Base-by-base conservation (phyloP, 352 stramenopile genomes). In the Saprolegnia parasitica region DNA sequence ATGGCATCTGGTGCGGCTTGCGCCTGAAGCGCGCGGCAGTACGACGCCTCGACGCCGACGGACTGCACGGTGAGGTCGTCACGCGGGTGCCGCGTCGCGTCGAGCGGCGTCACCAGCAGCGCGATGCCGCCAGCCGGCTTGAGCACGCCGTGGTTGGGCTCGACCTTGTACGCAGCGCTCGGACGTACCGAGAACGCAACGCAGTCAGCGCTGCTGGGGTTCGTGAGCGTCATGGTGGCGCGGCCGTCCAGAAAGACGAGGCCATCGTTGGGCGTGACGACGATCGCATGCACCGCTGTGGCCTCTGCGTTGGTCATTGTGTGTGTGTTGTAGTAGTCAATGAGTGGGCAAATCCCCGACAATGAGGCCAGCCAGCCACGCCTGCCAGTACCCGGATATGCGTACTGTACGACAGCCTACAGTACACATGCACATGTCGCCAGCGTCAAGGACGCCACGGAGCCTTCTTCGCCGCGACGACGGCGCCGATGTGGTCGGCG, bases 121-220 rank as follows among this genome's bases (percentile, higher is more conserved):
- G n/a, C n/a, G 24, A 60, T 15, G 16, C 11, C 52, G 35, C 52
- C 35, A 9, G 11, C 13, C 13, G 52, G 52, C 24, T 35, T 60
- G 52, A 60, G 24, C 13, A 60, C 52, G 9, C 52, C 52, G 35
- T 60, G 52, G 52, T 16, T 60, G 11, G 52, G 52, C 13, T 16
- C 9, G 20, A 16, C 13, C 11, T 16, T 35, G 52, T 26, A 60
- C 11, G 13, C 52, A 1, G 52, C 1, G 11, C 11, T 60, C 13
- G 52, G 52, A 16, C 13, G 24, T 18, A 60, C 35, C 13, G 11
- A 20, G 35, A 60, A 60, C 3, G 52, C 24, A 2, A 60, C 35
- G 35, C 35, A 60, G 24, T 35, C 52, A 2, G n/a, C 9, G 52
- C 11, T 20, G 52, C 52, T 60, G 24, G 52, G 52, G n/a, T 60